A percentile compares a stretch with the other conserved stretches of the same genome.
phyloP scores from a whole-genome alignment of 2,329 filamentous ascomycete species.

The Aureobasidium leucospermi region DNA sequence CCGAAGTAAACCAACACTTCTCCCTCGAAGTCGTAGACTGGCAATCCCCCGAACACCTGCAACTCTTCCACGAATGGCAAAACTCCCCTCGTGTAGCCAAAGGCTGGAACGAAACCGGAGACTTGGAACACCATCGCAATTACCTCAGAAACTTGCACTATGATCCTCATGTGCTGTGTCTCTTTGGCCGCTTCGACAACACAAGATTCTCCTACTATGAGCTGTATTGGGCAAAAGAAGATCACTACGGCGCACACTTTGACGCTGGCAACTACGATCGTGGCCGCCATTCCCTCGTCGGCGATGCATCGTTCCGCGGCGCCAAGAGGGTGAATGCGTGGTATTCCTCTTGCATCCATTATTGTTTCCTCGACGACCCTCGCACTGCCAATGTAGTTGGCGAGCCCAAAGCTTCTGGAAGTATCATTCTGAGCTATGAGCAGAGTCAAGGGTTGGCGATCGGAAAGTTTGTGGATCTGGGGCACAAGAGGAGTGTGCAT shows the following conservation, averaged over 20 bases:
- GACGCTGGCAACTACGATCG: slow-evolving; percentile 50
- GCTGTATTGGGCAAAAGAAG: slow-evolving; percentile 69
- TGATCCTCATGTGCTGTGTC: slow-evolving; percentile 63
- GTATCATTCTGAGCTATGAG: slow-evolving; percentile 65
- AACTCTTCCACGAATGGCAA: slow-evolving; percentile 71
- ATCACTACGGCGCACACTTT: slow-evolving; percentile 54
- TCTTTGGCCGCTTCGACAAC: slow-evolving; percentile 66
- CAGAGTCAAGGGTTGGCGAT: slow-evolving; percentile 65
- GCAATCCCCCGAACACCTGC: slow-evolving; percentile 54
- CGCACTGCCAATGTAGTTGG: slow-evolving; percentile 51
- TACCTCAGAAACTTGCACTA: slow-evolving; percentile 62
- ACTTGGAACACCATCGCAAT: slow-evolving; percentile 63
- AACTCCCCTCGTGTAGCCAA: slow-evolving; percentile 75
- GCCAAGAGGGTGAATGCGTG: slow-evolving; percentile 50
- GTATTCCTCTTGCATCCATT: slow-evolving; percentile 53
- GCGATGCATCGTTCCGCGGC: slow-evolving; percentile 48
- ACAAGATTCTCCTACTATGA: slow-evolving; percentile 71
- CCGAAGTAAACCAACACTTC: slow-evolving; percentile 67
- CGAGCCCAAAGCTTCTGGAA: slow-evolving; percentile 66
- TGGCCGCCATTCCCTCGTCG: slow-evolving; percentile 54
- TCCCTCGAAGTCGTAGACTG: slow-evolving; percentile 70
- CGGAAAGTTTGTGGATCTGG: slow-evolving; percentile 41
- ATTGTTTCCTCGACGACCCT: slow-evolving; percentile 52
- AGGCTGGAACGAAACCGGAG: slow-evolving; percentile 74
- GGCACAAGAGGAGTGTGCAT: slow-evolving; percentile 33